Percentiles rank a stretch among this genome's conserved stretches.
phyloP scores from a whole-genome alignment of 805 yeast genomes.

The Brettanomyces naardenensis region DNA sequence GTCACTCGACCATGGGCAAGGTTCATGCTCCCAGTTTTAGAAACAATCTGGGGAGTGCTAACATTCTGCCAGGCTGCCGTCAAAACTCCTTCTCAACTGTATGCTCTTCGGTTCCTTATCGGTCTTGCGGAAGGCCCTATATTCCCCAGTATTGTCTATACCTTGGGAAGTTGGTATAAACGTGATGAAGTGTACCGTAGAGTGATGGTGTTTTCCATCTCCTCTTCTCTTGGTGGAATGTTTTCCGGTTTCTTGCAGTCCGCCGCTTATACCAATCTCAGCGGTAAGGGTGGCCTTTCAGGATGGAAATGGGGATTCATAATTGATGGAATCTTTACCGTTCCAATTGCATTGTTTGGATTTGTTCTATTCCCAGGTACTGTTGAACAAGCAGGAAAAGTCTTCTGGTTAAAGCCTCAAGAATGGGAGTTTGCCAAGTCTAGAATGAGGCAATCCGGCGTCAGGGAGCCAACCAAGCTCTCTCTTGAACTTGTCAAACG shows the following conservation, averaged over 20 bases:
- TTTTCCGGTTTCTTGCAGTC: conserved; percentile 49
- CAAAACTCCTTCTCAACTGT: conserved; percentile 40
- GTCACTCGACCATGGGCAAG: conserved; percentile 25
- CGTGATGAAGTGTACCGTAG: conserved; percentile 52
- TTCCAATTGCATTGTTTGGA: conserved; percentile 20
- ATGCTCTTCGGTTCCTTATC: conserved; percentile 57
- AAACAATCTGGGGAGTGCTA: conserved; percentile 60
- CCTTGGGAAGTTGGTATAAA: conserved; percentile 50
- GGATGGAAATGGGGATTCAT: conserved; percentile 53
- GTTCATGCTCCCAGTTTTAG: conserved; percentile 45
- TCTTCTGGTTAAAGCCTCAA: not conserved
- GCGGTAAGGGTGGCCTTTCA: conserved; percentile 22
- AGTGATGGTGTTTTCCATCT: conserved; percentile 22
- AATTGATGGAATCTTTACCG: conserved; percentile 37
- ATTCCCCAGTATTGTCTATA: conserved; percentile 54
- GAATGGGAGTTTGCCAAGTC: conserved; percentile 1
- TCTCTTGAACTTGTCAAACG: conserved; percentile 1
- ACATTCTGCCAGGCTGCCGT: conserved; percentile 51
- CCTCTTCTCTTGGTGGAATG: conserved; percentile 48
- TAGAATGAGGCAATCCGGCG: conserved; percentile 2
- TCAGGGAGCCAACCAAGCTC: conserved; percentile 1
- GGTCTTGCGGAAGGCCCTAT: conserved; percentile 67
- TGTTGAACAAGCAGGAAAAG: conserved; percentile 18
- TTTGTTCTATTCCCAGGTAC: conserved; percentile 51
- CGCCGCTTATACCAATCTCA: conserved; percentile 25